Conservation (phyloP, 1,284 basidiomycete genomes). For the Flammula alnicola region DNA sequence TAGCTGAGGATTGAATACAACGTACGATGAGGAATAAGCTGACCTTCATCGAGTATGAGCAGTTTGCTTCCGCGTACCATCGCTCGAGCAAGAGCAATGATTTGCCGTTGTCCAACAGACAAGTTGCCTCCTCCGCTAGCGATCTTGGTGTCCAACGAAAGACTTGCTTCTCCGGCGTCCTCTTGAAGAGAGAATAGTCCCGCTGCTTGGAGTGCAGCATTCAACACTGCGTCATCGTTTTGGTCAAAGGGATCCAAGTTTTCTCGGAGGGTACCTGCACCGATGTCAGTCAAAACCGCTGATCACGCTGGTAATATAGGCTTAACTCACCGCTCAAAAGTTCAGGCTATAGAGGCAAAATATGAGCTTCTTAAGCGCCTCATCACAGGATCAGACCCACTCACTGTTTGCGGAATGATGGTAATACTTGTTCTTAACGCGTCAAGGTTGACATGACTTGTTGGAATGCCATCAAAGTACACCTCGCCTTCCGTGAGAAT, state of each 20-base stretch:
- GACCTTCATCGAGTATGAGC: conserved; percentile 65
- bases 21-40: conserved; percentile 9
- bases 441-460: conserved; percentile 61
- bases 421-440: conserved; percentile 64
- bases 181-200: conserved; percentile 57
- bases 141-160: conserved; percentile 57
- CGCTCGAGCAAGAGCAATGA: conserved; percentile 62
- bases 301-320: neutral
- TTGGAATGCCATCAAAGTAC: conserved; percentile 52
- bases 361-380: neutral
- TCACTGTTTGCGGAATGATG: conserved; percentile 53
- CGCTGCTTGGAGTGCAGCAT: conserved; percentile 57
- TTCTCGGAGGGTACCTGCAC: conserved; percentile 27
- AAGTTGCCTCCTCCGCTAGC: conserved; percentile 67
- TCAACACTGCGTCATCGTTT: conserved; percentile 68
- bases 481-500: conserved; percentile 62
- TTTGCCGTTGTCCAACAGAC: conserved; percentile 75
- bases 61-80: conserved; percentile 62
- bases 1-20: neutral
- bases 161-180: conserved; percentile 52
- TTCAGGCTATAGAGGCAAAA: conserved; percentile 5
- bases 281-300: neutral
- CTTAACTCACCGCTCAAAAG: conserved; percentile 11
- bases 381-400: neutral
- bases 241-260: conserved; percentile 72